These are phyloP conservation scores for Penicillium sp. DNA, from an alignment of 2,329 filamentous ascomycete genomes.

Conservation along the genomic window DNA sequence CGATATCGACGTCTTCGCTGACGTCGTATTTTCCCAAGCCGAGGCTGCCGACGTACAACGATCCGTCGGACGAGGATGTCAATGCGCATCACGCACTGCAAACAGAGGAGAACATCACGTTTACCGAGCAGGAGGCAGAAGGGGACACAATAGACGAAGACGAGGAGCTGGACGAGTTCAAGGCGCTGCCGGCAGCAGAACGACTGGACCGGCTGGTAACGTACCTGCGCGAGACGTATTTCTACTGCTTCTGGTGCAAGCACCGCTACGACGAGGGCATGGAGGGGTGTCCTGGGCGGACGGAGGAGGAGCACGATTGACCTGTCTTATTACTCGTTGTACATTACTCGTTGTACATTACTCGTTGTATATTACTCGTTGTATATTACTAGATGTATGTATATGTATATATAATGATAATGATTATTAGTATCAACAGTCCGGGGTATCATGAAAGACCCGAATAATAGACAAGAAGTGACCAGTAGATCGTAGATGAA, in stretches of 20 bases:
- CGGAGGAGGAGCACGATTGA: slow-evolving; percentile 75
- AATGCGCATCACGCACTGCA: slow-evolving; percentile 60
- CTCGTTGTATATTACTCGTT: background rate
- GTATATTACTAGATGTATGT: no score
- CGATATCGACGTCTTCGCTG: slow-evolving; percentile 15
- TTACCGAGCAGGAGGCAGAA: slow-evolving; percentile 47
- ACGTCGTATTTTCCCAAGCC: slow-evolving; percentile 32
- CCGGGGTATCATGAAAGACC: no score
- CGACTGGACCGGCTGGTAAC: slow-evolving; percentile 63
- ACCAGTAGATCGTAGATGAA: no score
- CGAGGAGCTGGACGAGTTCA: slow-evolving; percentile 73
- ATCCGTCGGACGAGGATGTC: background rate
- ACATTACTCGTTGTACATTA: no score
- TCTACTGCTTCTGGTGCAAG: slow-evolving; percentile 98
- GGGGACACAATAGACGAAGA: slow-evolving; percentile 77
- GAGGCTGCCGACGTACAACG: slow-evolving; percentile 54
- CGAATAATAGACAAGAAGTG: no score
- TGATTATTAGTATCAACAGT: no score
- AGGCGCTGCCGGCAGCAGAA: slow-evolving; percentile 63
- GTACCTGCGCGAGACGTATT: slow-evolving; percentile 66
- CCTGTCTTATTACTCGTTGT: no score
- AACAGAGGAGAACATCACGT: slow-evolving; percentile 40
- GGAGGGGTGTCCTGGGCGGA: slow-evolving; percentile 84
- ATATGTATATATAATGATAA: no score
- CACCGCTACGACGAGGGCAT: slow-evolving; percentile 70